Conservation (phyloP, 352 stramenopile genomes). For the Globisporangium middletonii region DNA sequence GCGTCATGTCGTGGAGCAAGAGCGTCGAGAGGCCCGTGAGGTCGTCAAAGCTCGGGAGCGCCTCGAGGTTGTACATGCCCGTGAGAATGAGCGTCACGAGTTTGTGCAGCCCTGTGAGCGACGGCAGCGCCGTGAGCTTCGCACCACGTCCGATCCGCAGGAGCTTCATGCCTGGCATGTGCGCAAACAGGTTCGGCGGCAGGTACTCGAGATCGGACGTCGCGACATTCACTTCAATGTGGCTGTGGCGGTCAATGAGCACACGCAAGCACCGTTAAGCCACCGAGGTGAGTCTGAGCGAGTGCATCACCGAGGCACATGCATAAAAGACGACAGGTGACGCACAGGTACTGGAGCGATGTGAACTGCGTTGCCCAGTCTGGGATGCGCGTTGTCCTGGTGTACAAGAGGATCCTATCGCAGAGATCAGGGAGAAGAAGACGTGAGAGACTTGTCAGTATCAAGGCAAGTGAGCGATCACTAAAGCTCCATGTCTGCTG, state of each 20-base stretch:
- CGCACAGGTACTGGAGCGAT: constrained; percentile 2
- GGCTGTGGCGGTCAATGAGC: background rate
- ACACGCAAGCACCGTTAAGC: no score
- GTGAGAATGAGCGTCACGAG: background rate
- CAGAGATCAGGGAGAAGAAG: no score
- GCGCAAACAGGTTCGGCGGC: background rate
- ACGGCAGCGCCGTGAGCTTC: constrained; percentile 1
- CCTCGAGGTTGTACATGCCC: background rate
- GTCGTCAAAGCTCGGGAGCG: background rate
- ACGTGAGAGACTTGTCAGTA: background rate
- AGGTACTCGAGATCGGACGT: constrained; percentile 1
- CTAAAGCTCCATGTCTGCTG: background rate
- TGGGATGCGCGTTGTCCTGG: background rate
- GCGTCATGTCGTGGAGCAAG: no score
- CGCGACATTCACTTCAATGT: constrained; percentile 10
- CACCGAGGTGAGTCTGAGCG: no score
- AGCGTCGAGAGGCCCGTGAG: no score
- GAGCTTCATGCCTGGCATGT: background rate
- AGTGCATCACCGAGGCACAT: background rate
- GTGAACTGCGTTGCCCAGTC: background rate
- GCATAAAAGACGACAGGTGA: background rate
- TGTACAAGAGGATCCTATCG: constrained; percentile 3
- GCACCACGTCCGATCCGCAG: background rate
- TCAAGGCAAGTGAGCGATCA: background rate
- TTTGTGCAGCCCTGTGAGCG: background rate